Evolutionary conservation across 1,284 basidiomycete species (phyloP).

Genomic region (Cryptococcus jaspeensis): DNA sequence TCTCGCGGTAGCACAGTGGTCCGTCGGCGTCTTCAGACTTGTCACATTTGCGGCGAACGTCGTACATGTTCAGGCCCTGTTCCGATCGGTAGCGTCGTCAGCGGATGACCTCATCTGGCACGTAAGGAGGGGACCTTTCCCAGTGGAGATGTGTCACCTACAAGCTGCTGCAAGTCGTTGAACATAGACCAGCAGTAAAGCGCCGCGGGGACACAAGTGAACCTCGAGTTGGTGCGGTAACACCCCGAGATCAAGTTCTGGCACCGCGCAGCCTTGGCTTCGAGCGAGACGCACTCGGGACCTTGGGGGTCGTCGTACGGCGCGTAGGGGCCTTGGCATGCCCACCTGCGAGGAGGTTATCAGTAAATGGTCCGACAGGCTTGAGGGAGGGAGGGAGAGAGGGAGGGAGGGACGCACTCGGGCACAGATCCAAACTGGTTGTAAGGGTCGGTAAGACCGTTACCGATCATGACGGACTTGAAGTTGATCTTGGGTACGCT

Average conservation of each 20-base stretch:
- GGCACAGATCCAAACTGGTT: slow-evolving; percentile 71
- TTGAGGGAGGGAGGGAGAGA: background rate
- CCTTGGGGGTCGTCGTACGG: slow-evolving; percentile 44
- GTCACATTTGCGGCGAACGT: slow-evolving; percentile 75
- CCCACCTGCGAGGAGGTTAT: slow-evolving; percentile 53
- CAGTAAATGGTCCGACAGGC: background rate
- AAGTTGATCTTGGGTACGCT: slow-evolving; percentile 64
- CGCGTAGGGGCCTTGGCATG: slow-evolving; percentile 40
- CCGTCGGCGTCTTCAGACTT: slow-evolving; percentile 58
- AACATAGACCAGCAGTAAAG: slow-evolving; percentile 56
- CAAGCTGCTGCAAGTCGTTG: slow-evolving; percentile 55
- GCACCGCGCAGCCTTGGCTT: slow-evolving; percentile 45
- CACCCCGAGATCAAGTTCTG: slow-evolving; percentile 49
- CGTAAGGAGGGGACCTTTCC: no score
- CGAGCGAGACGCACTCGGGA: slow-evolving; percentile 37
- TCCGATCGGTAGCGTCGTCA: no score
- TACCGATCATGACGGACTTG: slow-evolving; percentile 70
- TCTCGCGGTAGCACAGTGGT: slow-evolving; percentile 69
- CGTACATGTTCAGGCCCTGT: slow-evolving; percentile 62
- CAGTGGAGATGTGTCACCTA: no score
- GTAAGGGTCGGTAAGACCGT: slow-evolving; percentile 66
- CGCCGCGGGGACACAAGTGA: slow-evolving; percentile 59
- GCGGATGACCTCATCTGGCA: no score
- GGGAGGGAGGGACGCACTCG: slow-evolving; percentile 56
- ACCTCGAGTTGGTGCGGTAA: slow-evolving; percentile 50